phyloP scores from a whole-genome alignment of 163 green algal species.

The Chloromonas sp. region DNA sequence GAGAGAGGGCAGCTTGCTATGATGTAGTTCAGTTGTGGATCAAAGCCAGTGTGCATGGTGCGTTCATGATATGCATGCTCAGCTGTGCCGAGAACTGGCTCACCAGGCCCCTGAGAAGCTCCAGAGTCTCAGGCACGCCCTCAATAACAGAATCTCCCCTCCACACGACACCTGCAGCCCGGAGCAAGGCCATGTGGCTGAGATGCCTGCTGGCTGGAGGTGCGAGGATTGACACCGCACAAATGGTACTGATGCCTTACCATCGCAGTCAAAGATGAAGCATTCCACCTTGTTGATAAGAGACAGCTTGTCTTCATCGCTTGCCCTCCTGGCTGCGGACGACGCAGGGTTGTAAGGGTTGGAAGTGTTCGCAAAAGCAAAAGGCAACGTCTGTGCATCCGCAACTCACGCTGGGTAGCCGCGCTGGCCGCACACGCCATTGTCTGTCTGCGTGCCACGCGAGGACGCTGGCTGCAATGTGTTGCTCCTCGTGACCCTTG shows the following conservation, averaged over 20 bases:
- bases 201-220: neutral
- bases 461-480: no score
- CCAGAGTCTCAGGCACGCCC: constrained; percentile 93
- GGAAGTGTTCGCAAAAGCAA: no score
- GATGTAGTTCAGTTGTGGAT: no score
- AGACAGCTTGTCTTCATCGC: constrained; percentile 58
- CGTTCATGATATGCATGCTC: neutral
- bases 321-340: constrained; percentile 30
- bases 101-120: constrained; percentile 63
- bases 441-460: no score
- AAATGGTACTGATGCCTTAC: constrained; percentile 27
- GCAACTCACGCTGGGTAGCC: no score
- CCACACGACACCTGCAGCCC: constrained; percentile 89
- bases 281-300: constrained; percentile 84
- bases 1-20: no score
- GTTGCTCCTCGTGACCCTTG: no score
- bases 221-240: no score
- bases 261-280: constrained; percentile 99
- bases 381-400: no score
- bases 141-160: constrained; percentile 92
- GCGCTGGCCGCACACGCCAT: no score
- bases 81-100: neutral
- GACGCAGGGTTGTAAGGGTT: neutral
- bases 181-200: neutral
- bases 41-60: neutral